Evolutionary conservation across 1,139 yeast species (phyloP).

Genomic region (Scheffersomyces cryptocercus): DNA sequence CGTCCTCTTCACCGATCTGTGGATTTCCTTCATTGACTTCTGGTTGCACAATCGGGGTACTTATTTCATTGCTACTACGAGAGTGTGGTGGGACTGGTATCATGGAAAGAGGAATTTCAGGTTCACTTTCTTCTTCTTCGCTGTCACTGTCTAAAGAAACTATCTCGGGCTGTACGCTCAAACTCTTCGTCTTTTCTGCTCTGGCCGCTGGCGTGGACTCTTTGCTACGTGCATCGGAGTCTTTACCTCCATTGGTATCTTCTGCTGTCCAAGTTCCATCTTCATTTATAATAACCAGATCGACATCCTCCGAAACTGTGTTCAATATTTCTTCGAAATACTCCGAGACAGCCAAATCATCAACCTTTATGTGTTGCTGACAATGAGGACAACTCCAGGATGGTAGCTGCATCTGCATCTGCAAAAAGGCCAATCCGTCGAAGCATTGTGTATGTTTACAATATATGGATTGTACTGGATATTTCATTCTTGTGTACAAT

Average conservation of each 20-base stretch:
- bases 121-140: conserved; percentile 21
- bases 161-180: conserved; percentile 12
- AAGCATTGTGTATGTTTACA: conserved; percentile 76
- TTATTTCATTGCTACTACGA: too few species aligned
- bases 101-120: neutral
- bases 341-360: conserved; percentile 63
- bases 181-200: neutral
- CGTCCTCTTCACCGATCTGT: too few species aligned
- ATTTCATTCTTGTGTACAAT: conserved; percentile 57
- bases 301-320: conserved; percentile 46
- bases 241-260: neutral
- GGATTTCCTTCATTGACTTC: too few species aligned
- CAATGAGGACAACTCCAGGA: conserved; percentile 75
- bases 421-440: conserved; percentile 61
- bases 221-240: neutral
- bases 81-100: neutral
- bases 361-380: conserved; percentile 38
- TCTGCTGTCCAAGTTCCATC: conserved; percentile 61
- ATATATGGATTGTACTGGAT: conserved; percentile 58
- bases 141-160: conserved; percentile 30
- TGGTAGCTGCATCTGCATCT: conserved; percentile 61
- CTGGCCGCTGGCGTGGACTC: neutral
- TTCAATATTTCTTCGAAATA: conserved; percentile 55
- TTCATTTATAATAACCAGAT: conserved; percentile 51
- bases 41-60: too few species aligned